Percentiles rank a stretch among this genome's conserved stretches.
phyloP scores from a whole-genome alignment of 129 eudicot genomes.

The Centaurea solstitialis region DNA sequence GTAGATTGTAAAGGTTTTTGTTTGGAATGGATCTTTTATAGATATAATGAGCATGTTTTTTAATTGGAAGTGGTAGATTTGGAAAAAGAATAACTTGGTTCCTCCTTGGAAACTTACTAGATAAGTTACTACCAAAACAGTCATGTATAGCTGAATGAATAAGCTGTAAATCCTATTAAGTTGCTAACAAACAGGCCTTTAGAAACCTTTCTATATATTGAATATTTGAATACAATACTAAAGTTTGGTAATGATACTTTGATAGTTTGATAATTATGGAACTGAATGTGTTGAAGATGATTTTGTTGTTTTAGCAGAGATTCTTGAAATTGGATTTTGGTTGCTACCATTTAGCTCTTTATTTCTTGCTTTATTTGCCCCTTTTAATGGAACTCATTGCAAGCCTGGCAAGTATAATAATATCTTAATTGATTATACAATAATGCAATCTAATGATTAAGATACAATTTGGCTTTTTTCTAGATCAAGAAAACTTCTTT shows the following conservation, averaged over 20 bases:
- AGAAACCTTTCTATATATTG: neutral
- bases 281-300: neutral
- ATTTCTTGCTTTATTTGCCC: neutral
- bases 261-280: conserved; percentile 4
- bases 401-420: conserved; percentile 10
- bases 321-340: conserved; percentile 12
- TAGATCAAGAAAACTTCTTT: neutral
- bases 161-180: too few species aligned
- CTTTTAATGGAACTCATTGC: neutral
- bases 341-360: neutral
- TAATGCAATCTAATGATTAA: neutral
- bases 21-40: too few species aligned
- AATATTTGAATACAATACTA: neutral
- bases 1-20: too few species aligned
- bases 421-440: conserved; percentile 1
- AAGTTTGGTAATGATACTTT: neutral
- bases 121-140: too few species aligned
- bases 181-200: too few species aligned
- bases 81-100: too few species aligned
- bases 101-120: too few species aligned
- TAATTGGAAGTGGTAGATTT: too few species aligned
- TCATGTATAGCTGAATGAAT: too few species aligned
- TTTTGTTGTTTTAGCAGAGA: conserved; percentile 1
- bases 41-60: too few species aligned
- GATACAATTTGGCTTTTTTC: neutral